Base-by-base conservation (phyloP, 257 asterid genomes). In the Linaria vulgaris region DNA sequence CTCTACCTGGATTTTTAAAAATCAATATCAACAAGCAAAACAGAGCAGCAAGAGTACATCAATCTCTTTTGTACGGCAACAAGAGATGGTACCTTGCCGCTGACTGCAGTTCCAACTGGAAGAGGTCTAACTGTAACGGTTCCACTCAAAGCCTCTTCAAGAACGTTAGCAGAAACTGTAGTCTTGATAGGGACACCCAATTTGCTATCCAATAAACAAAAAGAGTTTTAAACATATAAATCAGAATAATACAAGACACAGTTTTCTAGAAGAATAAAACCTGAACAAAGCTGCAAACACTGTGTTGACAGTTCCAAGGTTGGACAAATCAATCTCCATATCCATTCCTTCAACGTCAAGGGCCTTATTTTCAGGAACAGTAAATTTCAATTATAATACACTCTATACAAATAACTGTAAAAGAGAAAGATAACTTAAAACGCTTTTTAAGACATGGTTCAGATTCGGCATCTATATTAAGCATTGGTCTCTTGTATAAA, bases 281-380 rank as follows among this genome's bases (percentile, higher is more conserved):
- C 97, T 94, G 83, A 94, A 94, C 72, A 94, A 79, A 61, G 99
- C 99, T 34, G 99, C 97, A 83, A 94, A 94, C 96, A 94, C 80
- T 51, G 99, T 94, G 77, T 90, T 94, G 74, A 94, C 99, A 54
- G 99, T 94, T 73, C 99, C 99, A 69, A 94, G 96, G 75, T 94
- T 94, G 68, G 99, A 94, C 74, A 94, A 83, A 82, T 94, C 99
- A 72, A 94, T 83, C 79, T 94, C 99, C 99, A 94, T 86, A 75
- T 94, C 99, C 96, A 94, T 76, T 78, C 97, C 97, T 72, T 94
- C 99, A 49, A 91, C 80, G 41, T 90, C 99, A 78, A 94, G 84
- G 65, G 96, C 96, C 98, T 89, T 69, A 50, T 57, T 27, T 66
- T 47, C 77, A 67, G 5, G 41, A 34, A 34, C 9, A 8, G 41